phyloP scores from a whole-genome alignment of 129 eudicot genomes.

The Centrapalus pauciflorus region DNA sequence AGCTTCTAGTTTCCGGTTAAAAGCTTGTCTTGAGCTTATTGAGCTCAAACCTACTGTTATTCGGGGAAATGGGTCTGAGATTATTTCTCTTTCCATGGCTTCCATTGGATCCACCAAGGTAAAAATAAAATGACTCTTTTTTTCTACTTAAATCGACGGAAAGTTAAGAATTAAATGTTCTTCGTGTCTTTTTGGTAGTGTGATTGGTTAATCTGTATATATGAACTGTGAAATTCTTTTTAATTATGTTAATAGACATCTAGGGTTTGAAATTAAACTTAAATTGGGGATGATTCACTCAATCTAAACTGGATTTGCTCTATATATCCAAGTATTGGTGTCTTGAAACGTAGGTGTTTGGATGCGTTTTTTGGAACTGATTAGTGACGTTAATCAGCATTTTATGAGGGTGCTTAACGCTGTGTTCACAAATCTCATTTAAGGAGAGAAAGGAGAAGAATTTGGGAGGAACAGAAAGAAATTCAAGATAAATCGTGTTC shows the following conservation, averaged over 20 bases:
- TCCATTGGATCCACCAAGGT: conserved; percentile 66
- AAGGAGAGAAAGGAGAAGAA: too few relatives aligned
- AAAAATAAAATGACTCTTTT: not conserved
- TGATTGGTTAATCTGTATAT: too few relatives aligned
- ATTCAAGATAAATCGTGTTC: too few relatives aligned
- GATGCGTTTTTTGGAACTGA: too few relatives aligned
- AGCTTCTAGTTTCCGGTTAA: conserved; percentile 54
- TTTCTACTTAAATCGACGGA: not conserved
- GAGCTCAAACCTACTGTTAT: conserved; percentile 59
- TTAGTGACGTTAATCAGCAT: too few relatives aligned
- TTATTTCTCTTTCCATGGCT: conserved; percentile 60
- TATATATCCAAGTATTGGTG: not conserved
- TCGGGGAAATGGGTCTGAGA: conserved; percentile 92
- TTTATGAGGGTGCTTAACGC: too few relatives aligned
- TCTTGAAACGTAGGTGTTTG: too few relatives aligned
- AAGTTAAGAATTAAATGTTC: not conserved
- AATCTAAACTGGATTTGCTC: not conserved
- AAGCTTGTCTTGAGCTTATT: conserved; percentile 73
- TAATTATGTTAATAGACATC: not conserved
- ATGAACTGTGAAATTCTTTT: too few relatives aligned
- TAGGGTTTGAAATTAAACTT: not conserved
- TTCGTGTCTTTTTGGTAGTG: not conserved
- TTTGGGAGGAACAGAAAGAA: too few relatives aligned
- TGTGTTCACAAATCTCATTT: too few relatives aligned
- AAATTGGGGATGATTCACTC: not conserved